Percentiles rank a stretch among this genome's conserved stretches.
Conservation (phyloP, 345 rosid genomes). For the Gossypium mustelinum region DNA sequence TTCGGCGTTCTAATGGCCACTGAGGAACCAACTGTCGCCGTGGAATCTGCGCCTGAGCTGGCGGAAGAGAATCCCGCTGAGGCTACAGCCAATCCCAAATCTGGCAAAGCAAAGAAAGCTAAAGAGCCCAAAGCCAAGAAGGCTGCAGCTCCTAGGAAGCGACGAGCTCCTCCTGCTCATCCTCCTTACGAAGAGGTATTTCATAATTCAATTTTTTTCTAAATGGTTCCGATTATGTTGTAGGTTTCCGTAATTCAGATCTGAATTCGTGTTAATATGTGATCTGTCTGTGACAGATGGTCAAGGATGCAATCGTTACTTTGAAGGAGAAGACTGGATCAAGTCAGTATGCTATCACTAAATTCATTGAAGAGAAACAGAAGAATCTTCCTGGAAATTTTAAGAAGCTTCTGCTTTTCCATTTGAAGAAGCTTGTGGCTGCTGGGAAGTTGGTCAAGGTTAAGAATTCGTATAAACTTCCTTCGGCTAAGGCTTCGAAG, state of each 20-base stretch:
- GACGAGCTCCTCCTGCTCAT: constrained; percentile 37
- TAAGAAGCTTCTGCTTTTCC: constrained; percentile 55
- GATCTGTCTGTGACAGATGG: constrained; percentile 42
- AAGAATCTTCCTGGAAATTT: constrained; percentile 56
- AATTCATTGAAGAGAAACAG: constrained; percentile 73
- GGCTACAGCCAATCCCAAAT: constrained; percentile 33
- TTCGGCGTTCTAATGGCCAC: constrained; percentile 31
- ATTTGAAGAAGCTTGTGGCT: constrained; percentile 63
- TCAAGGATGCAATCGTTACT: constrained; percentile 58
- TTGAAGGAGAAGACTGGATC: constrained; percentile 85
- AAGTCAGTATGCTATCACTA: constrained; percentile 78
- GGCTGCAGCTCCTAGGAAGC: constrained; percentile 40
- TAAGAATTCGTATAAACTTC: constrained; percentile 72
- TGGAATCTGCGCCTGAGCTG: constrained; percentile 23
- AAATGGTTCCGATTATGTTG: not conserved
- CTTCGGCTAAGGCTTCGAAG: constrained; percentile 37
- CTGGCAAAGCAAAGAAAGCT: constrained; percentile 38
- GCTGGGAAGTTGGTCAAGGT: constrained; percentile 65
- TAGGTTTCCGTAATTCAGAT: constrained; percentile 16
- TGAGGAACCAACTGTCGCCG: constrained; percentile 34
- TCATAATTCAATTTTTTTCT: not conserved
- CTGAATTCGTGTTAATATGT: constrained; percentile 15
- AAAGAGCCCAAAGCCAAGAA: constrained; percentile 51
- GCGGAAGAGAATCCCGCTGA: constrained; percentile 17
- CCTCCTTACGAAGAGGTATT: constrained; percentile 77